These are phyloP conservation scores for Pachysolen tannophilus DNA, from an alignment of 805 yeast genomes.

Conservation along the genomic window DNA sequence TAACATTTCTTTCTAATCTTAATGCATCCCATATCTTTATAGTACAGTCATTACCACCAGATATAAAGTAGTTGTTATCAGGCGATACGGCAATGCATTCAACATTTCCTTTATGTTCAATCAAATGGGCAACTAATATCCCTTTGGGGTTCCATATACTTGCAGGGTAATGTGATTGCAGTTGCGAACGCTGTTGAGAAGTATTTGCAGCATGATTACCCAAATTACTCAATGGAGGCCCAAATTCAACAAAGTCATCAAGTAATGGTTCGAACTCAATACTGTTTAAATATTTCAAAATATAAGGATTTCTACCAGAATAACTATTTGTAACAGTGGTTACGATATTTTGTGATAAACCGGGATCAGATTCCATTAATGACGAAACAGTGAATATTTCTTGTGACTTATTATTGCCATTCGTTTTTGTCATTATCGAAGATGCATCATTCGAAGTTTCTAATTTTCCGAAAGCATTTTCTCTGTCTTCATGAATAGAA, in stretches of 20 bases:
- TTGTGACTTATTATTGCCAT: neutral
- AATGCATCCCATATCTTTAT: slow-evolving; percentile 73
- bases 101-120: slow-evolving; percentile 55
- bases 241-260: slow-evolving; percentile 64
- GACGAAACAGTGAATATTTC: too few relatives aligned
- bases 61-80: slow-evolving; percentile 56
- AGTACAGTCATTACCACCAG: slow-evolving; percentile 71
- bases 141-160: slow-evolving; percentile 35
- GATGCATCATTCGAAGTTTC: slow-evolving; percentile 12
- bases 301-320: slow-evolving; percentile 57
- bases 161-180: slow-evolving; percentile 1
- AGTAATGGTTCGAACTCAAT: slow-evolving; percentile 49
- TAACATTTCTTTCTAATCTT: slow-evolving; percentile 55
- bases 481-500: slow-evolving; percentile 28
- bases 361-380: neutral
- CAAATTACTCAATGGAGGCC: slow-evolving; percentile 22
- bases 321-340: slow-evolving; percentile 41
- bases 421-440: slow-evolving; percentile 1
- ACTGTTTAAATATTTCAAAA: slow-evolving; percentile 45
- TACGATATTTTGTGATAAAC: neutral
- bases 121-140: slow-evolving; percentile 50
- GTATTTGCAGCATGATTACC: neutral
- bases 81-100: slow-evolving; percentile 51
- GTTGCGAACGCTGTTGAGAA: neutral
- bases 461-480: slow-evolving; percentile 38